Percentiles rank a stretch among this genome's conserved stretches.
Evolutionary conservation across 2,329 filamentous ascomycete genomes (phyloP).

Genomic region (Aspergillus costaricaensis): DNA sequence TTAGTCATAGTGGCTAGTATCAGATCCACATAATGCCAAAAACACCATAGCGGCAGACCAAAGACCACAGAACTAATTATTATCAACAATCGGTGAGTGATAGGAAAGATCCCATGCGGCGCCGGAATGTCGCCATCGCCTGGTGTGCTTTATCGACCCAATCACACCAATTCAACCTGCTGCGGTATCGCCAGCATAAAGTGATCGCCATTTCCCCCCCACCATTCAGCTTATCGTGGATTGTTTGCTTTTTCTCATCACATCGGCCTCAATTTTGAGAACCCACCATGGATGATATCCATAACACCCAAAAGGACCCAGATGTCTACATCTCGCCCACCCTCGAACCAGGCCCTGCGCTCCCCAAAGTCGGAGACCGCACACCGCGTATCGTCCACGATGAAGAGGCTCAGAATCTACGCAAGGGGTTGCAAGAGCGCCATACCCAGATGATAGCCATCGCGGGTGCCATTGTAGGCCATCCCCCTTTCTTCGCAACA

Average conservation of each 20-base stretch:
- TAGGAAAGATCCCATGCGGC: not conserved
- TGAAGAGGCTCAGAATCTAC: conserved; percentile 53
- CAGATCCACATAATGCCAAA: too few relatives aligned
- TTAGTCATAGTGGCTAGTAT: too few relatives aligned
- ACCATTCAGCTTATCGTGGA: not conserved
- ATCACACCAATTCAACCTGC: not conserved
- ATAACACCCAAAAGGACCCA: not conserved
- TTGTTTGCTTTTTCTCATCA: not conserved
- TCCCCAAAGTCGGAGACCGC: not conserved
- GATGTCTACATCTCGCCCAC: not conserved
- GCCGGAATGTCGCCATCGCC: not conserved
- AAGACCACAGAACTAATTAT: too few relatives aligned
- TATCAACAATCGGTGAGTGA: not conserved
- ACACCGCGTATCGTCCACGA: conserved; percentile 27
- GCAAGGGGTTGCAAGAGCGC: conserved; percentile 46
- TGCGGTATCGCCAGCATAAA: not conserved
- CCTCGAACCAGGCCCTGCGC: not conserved
- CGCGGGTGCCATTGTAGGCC: conserved; percentile 46
- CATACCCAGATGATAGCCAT: conserved; percentile 50
- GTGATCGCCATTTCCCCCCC: not conserved
- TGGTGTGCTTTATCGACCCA: not conserved
- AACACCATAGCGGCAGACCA: too few relatives aligned
- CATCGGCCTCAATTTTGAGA: not conserved
- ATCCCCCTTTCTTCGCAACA: not conserved
- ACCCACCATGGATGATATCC: not conserved